Evolutionary conservation across 177 flowering plant genomes (phyloP).

Genomic region (Vitis hybrid): DNA sequence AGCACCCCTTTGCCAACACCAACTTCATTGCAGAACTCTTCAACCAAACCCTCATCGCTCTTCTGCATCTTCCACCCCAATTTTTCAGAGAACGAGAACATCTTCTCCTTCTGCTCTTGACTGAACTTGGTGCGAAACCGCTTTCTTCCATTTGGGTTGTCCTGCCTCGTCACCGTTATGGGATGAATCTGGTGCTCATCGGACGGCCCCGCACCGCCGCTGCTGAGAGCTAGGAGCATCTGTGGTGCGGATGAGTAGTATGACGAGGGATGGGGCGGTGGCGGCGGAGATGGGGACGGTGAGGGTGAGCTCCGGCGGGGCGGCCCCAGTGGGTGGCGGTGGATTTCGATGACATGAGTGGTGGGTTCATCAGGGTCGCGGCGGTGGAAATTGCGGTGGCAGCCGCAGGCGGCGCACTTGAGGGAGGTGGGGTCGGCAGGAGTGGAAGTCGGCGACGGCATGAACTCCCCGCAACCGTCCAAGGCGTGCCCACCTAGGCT

Average conservation of each 20-base stretch:
- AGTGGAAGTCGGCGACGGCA: slow-evolving; percentile 58
- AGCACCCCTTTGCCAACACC: slow-evolving; percentile 60
- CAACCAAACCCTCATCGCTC: slow-evolving; percentile 47
- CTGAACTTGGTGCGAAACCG: slow-evolving; percentile 73
- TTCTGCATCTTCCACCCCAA: slow-evolving; percentile 78
- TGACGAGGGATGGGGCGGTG: slow-evolving; percentile 26
- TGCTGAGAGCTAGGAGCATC: slow-evolving; percentile 58
- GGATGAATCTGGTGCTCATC: slow-evolving; percentile 16
- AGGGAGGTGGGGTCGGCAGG: slow-evolving; percentile 54
- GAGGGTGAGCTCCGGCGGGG: slow-evolving; percentile 15
- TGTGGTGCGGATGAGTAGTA: slow-evolving; percentile 53
- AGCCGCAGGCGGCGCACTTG: slow-evolving; percentile 84
- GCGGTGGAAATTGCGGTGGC: slow-evolving; percentile 90
- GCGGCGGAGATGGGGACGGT: slow-evolving; percentile 32
- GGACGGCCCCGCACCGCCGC: slow-evolving; percentile 18
- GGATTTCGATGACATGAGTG: slow-evolving; percentile 20
- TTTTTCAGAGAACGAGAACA: slow-evolving; percentile 58
- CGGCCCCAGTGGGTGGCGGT: slow-evolving; percentile 1
- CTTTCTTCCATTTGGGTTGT: slow-evolving; percentile 35
- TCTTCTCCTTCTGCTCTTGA: slow-evolving; percentile 75
- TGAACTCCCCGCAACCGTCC: slow-evolving; percentile 94
- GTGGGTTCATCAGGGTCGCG: slow-evolving; percentile 41
- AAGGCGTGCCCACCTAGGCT: slow-evolving; percentile 70
- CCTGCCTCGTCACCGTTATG: neutral
- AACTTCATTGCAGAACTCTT: slow-evolving; percentile 64